phyloP scores from a whole-genome alignment of 441 rosid genomes.

The Arabidopsis hybrid region DNA sequence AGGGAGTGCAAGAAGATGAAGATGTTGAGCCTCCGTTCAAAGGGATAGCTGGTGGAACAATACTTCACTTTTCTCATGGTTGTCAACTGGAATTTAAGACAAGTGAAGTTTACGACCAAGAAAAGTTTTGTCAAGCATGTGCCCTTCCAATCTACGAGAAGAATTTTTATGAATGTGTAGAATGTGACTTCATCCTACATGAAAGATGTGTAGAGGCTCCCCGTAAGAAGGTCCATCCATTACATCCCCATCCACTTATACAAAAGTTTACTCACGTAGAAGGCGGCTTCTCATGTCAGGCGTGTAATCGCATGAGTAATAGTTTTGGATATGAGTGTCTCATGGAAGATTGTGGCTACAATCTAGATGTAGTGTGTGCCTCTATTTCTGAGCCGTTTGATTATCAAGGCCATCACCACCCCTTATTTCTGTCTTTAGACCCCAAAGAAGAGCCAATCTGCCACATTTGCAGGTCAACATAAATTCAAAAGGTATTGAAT shows the following conservation, averaged over 20 bases:
- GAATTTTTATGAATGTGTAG: background rate
- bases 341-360: background rate
- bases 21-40: background rate
- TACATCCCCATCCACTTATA: background rate
- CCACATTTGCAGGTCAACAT: too few relatives aligned
- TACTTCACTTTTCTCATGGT: slow-evolving; percentile 9
- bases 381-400: too few relatives aligned
- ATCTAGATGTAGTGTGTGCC: too few relatives aligned
- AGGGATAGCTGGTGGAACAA: background rate
- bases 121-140: background rate
- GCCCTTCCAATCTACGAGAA: background rate
- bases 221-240: background rate
- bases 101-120: background rate
- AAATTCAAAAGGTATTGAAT: too few relatives aligned
- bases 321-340: background rate
- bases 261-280: background rate
- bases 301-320: background rate
- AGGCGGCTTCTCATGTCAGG: rapidly evolving
- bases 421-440: too few relatives aligned
- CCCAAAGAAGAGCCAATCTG: too few relatives aligned
- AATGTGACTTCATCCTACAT: slow-evolving; percentile 29
- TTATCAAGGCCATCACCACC: too few relatives aligned
- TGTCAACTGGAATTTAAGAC: background rate
- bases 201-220: slow-evolving; percentile 30
- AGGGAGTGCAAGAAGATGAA: background rate